Evolutionary conservation across 1,284 basidiomycete genomes (phyloP).

Genomic region (Wolfiporia cocos): DNA sequence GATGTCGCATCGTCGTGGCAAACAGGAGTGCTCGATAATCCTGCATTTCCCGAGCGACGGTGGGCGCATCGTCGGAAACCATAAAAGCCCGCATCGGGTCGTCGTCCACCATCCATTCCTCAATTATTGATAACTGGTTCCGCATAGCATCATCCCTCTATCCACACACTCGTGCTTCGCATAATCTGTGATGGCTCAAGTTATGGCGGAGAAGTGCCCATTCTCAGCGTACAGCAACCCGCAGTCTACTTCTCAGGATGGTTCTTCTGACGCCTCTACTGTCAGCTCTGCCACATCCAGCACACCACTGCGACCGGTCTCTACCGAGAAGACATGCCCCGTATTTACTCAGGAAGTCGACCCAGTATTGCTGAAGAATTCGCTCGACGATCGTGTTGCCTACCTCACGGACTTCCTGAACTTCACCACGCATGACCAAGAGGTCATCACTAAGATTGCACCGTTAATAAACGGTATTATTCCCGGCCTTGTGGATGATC

Average conservation of each 20-base stretch:
- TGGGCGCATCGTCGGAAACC: not conserved
- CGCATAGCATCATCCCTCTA: too few relatives aligned
- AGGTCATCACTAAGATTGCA: constrained; percentile 33
- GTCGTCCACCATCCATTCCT: constrained; percentile 1
- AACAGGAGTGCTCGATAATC: not conserved
- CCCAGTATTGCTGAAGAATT: constrained; percentile 24
- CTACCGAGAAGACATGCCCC: constrained; percentile 14
- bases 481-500: constrained; percentile 35
- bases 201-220: constrained; percentile 10
- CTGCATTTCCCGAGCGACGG: constrained; percentile 5
- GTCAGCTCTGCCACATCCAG: constrained; percentile 14
- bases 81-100: constrained; percentile 2
- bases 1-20: constrained; percentile 5
- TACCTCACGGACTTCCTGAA: constrained; percentile 41
- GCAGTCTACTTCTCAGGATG: constrained; percentile 2
- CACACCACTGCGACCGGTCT: constrained; percentile 15
- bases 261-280: constrained; percentile 8
- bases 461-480: constrained; percentile 37
- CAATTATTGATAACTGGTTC: too few relatives aligned
- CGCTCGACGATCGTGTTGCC: constrained; percentile 27
- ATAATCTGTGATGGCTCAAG: too few relatives aligned
- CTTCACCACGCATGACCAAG: constrained; percentile 36
- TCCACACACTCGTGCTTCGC: too few relatives aligned
- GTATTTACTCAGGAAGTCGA: constrained; percentile 28
- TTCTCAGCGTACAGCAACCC: constrained; percentile 6